These are phyloP conservation scores for Coemansia sp. DNA, from an alignment of 371 early-diverging fungal species.

Conservation along the genomic window DNA sequence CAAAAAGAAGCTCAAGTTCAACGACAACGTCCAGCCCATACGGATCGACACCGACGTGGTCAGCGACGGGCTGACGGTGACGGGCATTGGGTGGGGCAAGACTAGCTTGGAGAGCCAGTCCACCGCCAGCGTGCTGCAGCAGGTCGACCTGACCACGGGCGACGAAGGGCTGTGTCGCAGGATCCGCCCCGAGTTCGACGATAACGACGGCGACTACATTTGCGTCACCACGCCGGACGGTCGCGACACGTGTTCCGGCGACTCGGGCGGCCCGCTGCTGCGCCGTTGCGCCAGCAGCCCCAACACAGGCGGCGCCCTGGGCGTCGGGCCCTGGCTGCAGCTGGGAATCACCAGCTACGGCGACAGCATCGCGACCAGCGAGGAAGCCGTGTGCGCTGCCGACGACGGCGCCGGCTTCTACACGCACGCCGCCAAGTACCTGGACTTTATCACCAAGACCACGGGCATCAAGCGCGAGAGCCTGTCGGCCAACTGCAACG, in stretches of 20 bases:
- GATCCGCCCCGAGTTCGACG: slow-evolving; percentile 18
- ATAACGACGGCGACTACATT: slow-evolving; percentile 43
- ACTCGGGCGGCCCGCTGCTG: slow-evolving; percentile 54
- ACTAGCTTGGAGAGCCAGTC: slow-evolving; percentile 28
- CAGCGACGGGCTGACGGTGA: slow-evolving; percentile 28
- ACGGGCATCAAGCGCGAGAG: slow-evolving; percentile 30
- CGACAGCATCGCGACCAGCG: slow-evolving; percentile 13
- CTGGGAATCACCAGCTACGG: slow-evolving; percentile 53
- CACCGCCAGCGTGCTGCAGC: slow-evolving; percentile 30
- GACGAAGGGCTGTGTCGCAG: slow-evolving; percentile 23
- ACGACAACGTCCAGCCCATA: slow-evolving; percentile 32
- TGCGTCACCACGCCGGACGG: slow-evolving; percentile 51
- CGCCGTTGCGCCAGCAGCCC: slow-evolving; percentile 14
- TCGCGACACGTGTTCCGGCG: slow-evolving; percentile 55
- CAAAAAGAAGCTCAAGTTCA: slow-evolving; percentile 24
- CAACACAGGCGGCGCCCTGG: slow-evolving; percentile 4
- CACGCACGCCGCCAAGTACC: slow-evolving; percentile 47
- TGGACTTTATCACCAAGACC: slow-evolving; percentile 40
- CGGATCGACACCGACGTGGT: slow-evolving; percentile 32
- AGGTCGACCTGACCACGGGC: slow-evolving; percentile 35
- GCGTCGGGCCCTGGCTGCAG: slow-evolving; percentile 38
- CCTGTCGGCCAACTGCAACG: slow-evolving; percentile 31
- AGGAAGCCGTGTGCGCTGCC: slow-evolving; percentile 35
- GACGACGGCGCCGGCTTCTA: slow-evolving; percentile 50
- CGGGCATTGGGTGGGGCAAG: slow-evolving; percentile 54